Percentiles rank a stretch among this genome's conserved stretches.
Conservation (phyloP, 148 eudicot species). For the Vaccinium corymbosum region DNA sequence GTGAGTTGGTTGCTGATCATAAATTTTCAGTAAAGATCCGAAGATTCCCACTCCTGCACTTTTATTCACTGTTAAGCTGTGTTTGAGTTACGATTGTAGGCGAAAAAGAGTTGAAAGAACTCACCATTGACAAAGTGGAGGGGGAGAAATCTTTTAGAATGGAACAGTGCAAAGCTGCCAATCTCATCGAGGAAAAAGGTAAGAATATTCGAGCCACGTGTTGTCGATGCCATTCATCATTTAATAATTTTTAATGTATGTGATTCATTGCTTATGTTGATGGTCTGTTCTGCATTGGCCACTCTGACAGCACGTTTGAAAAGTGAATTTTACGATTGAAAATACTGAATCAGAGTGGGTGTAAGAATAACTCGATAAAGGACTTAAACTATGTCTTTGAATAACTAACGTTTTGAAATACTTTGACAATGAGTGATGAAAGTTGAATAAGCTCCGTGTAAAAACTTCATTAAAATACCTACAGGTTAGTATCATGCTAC, state of each 20-base stretch:
- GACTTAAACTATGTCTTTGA: neutral
- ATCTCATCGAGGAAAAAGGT: conserved; percentile 73
- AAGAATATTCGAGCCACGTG: conserved; percentile 3
- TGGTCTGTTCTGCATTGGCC: neutral
- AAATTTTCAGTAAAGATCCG: neutral
- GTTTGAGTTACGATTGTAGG: conserved; percentile 39
- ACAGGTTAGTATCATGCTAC: neutral
- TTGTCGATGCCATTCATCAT: neutral
- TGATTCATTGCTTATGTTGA: neutral
- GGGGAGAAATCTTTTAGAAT: conserved; percentile 44
- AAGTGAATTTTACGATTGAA: neutral
- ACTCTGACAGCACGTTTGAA: neutral
- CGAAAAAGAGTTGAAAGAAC: conserved; percentile 55
- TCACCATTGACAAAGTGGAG: conserved; percentile 55
- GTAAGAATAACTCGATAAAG: neutral
- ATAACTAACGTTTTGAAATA: neutral
- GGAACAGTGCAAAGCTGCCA: conserved; percentile 41
- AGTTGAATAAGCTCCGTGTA: neutral
- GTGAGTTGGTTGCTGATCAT: neutral
- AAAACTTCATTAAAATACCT: neutral
- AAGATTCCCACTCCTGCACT: neutral
- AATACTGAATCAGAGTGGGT: neutral
- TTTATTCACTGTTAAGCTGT: neutral
- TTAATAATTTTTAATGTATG: neutral
- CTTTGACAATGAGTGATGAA: neutral